Evolutionary conservation across 2,329 filamentous ascomycete species (phyloP), one percentile per base, ranked within the genome.

Genomic region (Colletotrichum shisoi): DNA sequence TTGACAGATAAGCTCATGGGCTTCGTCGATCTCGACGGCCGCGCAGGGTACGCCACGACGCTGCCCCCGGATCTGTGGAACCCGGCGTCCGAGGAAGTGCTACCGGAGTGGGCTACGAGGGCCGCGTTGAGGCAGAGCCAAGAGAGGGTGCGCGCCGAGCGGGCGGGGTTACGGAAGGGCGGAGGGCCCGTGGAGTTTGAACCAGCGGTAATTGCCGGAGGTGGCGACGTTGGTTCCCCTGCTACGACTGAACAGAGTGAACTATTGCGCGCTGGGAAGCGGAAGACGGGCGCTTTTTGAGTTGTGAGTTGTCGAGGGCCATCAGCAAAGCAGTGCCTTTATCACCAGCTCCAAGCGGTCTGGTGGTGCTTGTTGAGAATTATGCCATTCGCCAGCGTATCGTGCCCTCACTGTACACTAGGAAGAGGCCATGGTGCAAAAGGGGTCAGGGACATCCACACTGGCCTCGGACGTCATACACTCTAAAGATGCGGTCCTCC

Each of bases 1-100:
- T 80, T 94, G 60, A 85, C 88, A 77, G 87, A 90, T 69, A 93
- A 91, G 78, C 81, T 94, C 62, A 83, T 93, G 80, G 83, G 82
- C 27, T 94, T 92, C 78, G 88, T 89, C 9, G 80, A 77, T 24
- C 72, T 82, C 53, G 79, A 80, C 42, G 75, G 70, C 3, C 79
- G 81, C 57, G 84, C 83, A 27, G 89, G 91, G 77, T 93, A 94
- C 76, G 82, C 81, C 39, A 91, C 88, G 7, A 88, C 88, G 1
- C 73, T 90, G 52, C 73, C 82, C 1, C 72, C 76, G 1, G 82
- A 85, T 3, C 70, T 89, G 6, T 91, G 87, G 86, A 80, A 90
- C 70, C 85, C 87, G 1, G 62, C 48, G 9, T 66, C 62, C 8
- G 59, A 58, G 27, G 74, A 74, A 2, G 79, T 72, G 4, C 86